phyloP scores from a whole-genome alignment of 2,329 filamentous ascomycete species.

The Epichloe aotearoae region DNA sequence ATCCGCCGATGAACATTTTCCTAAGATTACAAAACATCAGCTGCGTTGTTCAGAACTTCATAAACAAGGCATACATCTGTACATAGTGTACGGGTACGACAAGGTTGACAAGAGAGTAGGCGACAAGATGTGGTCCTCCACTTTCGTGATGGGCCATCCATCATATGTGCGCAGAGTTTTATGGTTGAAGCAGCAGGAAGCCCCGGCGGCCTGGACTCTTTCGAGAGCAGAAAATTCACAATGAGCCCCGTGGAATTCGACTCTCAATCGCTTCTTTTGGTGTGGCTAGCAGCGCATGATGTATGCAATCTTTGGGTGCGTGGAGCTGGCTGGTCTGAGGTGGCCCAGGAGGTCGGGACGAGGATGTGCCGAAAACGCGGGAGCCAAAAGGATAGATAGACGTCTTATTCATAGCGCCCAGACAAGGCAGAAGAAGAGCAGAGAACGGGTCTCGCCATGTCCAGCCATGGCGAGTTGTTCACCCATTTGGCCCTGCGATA shows the following conservation, averaged over 20 bases:
- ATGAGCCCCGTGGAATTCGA: background rate
- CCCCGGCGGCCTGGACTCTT: background rate
- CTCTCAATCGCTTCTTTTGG: background rate
- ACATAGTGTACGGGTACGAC: background rate
- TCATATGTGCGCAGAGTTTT: background rate
- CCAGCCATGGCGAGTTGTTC: background rate
- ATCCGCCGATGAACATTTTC: slow-evolving; percentile 98
- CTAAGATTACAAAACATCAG: slow-evolving; percentile 32
- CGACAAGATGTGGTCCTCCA: background rate
- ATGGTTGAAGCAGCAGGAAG: background rate
- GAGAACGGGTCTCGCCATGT: background rate
- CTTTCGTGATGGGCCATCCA: background rate
- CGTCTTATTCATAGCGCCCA: background rate
- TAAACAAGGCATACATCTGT: background rate
- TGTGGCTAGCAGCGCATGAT: background rate
- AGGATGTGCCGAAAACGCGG: background rate
- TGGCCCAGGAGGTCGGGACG: background rate
- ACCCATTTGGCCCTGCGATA: background rate
- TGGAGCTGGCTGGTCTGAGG: background rate
- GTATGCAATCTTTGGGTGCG: background rate
- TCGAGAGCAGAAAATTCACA: background rate
- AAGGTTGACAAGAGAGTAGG: background rate
- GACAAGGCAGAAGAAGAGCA: background rate
- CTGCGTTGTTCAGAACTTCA: background rate
- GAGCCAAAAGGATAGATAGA: background rate